Evolutionary conservation across 192 early-diverging fungal genomes (phyloP).

Genomic region (Coemansia sp.): DNA sequence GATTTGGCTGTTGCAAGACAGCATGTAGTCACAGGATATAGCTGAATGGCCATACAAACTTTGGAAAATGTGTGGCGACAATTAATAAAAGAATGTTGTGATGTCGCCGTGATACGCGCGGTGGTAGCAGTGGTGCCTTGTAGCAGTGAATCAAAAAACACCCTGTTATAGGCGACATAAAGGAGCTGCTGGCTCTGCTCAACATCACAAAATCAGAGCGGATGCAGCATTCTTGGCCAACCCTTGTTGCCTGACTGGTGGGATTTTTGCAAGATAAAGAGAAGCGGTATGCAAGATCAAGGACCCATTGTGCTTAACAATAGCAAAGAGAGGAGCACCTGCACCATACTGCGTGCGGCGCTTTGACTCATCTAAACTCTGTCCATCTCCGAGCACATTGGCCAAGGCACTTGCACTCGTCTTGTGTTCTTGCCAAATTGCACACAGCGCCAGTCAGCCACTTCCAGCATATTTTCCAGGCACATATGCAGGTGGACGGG

Average conservation of each 20-base stretch:
- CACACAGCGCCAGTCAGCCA: background rate
- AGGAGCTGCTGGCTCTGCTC: background rate
- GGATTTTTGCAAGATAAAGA: conserved; percentile 1
- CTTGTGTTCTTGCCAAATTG: background rate
- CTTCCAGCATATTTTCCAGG: background rate
- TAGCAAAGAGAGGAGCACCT: background rate
- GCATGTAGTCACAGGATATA: background rate
- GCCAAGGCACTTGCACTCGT: background rate
- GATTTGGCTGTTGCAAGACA: background rate
- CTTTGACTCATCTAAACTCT: background rate
- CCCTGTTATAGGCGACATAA: background rate
- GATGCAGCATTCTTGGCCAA: background rate
- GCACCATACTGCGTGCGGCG: background rate
- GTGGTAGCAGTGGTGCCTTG: background rate
- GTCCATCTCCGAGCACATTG: background rate
- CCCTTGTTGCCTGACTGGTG: background rate
- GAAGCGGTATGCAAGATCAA: conserved; percentile 2
- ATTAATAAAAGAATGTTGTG: conserved; percentile 3
- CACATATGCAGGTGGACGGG: background rate
- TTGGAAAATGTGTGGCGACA: conserved; percentile 5
- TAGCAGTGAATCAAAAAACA: background rate
- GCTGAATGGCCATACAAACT: background rate
- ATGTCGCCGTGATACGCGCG: background rate
- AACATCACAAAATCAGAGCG: background rate
- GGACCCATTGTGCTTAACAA: background rate